Conservation (phyloP, 2,329 filamentous ascomycete genomes). For the Ceratocystiopsis brevicomis region DNA sequence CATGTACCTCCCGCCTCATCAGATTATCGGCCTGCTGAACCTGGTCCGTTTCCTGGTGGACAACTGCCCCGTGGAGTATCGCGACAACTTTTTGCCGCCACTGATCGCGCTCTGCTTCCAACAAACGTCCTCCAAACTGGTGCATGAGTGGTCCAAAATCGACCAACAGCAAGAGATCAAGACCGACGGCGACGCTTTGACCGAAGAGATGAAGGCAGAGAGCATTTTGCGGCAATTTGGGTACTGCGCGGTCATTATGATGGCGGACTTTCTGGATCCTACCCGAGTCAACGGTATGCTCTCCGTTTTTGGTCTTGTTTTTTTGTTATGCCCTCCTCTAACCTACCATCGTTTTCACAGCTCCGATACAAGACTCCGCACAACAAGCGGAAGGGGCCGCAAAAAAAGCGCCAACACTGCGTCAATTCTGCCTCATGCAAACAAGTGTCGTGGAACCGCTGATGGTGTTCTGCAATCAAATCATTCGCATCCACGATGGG, state of each 20-base stretch:
- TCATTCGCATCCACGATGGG: conserved; percentile 74
- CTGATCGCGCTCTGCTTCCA: conserved; percentile 66
- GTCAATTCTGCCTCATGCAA: conserved; percentile 65
- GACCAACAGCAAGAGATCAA: conserved; percentile 41
- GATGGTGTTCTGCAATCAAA: conserved; percentile 79
- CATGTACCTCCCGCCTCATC: conserved; percentile 69
- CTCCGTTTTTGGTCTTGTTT: conserved; percentile 1
- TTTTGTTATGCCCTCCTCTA: not conserved
- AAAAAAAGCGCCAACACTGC: conserved; percentile 38
- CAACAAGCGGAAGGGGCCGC: conserved; percentile 13
- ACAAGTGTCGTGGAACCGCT: conserved; percentile 69
- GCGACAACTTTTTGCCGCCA: conserved; percentile 66
- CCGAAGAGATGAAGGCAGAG: conserved; percentile 95
- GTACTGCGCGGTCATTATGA: conserved; percentile 79
- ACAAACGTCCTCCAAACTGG: conserved; percentile 76
- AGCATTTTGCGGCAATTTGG: conserved; percentile 87
- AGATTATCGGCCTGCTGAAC: conserved; percentile 83
- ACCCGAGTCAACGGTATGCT: conserved; percentile 36
- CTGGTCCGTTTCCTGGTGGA: conserved; percentile 78
- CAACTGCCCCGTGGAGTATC: conserved; percentile 65
- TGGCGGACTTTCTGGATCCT: conserved; percentile 74
- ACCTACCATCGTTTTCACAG: too few species aligned
- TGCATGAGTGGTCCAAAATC: conserved; percentile 67
- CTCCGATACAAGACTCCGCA: conserved; percentile 10
- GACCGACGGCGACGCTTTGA: conserved; percentile 57